Evolutionary conservation across 495 filamentous ascomycete species (phyloP).

Genomic region (Daldinia vernicosa): DNA sequence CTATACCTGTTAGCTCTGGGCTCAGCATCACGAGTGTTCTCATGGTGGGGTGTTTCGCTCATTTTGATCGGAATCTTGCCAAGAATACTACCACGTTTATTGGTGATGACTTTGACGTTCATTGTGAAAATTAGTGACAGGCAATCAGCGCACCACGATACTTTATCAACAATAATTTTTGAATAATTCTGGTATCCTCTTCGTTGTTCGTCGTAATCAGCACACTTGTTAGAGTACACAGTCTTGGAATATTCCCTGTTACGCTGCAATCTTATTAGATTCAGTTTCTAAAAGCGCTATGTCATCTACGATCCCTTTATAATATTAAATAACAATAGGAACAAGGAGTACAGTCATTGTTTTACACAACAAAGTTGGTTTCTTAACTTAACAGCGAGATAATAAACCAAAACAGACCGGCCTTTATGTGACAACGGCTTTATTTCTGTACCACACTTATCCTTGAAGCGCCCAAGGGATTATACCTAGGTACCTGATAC

Average conservation of each 20-base stretch:
- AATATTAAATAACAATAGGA: not conserved
- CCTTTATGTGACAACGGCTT: not conserved
- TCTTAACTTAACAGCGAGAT: not conserved
- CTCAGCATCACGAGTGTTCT: not conserved
- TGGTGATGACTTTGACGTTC: conserved; percentile 17
- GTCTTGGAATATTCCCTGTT: not conserved
- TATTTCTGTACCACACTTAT: not conserved
- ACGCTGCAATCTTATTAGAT: not conserved
- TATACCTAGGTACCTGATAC: not conserved
- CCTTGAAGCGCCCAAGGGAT: too few species aligned
- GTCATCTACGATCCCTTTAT: not conserved
- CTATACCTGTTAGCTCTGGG: not conserved
- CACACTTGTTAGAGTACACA: not conserved
- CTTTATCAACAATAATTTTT: not conserved
- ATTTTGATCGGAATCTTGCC: conserved; percentile 32
- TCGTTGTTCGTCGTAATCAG: not conserved
- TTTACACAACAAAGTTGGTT: not conserved
- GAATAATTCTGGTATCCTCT: not conserved
- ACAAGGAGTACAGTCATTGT: not conserved
- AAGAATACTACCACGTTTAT: conserved; percentile 28
- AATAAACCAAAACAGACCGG: not conserved
- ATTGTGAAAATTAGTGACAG: conserved; percentile 6
- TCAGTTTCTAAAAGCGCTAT: not conserved
- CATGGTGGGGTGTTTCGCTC: not conserved
- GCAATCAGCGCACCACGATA: not conserved